These are phyloP conservation scores for Monosporascus cannonballus DNA, from an alignment of 2,329 filamentous ascomycete species.

Conservation along the genomic window DNA sequence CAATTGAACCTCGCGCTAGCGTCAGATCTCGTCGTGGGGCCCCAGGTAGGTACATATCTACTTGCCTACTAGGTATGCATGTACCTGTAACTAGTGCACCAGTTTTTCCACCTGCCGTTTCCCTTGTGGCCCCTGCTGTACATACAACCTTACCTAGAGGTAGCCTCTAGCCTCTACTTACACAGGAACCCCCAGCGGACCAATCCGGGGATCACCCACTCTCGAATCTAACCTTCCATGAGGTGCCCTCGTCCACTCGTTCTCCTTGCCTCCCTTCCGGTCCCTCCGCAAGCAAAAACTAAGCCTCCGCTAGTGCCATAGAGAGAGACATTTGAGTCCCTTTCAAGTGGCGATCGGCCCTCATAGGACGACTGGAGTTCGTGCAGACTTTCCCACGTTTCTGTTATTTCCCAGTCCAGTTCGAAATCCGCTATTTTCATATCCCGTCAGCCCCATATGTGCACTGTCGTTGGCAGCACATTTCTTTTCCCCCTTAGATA, in stretches of 20 bases:
- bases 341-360: not conserved
- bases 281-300: not conserved
- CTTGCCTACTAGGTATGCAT: not conserved
- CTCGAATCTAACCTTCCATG: not conserved
- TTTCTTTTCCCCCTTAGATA: no score
- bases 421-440: no score
- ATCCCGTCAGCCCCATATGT: no score
- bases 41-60: not conserved
- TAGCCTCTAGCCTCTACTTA: not conserved
- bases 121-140: not conserved
- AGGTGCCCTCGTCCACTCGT: no score
- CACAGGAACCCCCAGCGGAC: not conserved
- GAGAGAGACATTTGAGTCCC: not conserved
- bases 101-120: not conserved
- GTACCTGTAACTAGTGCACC: not conserved
- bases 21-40: no score
- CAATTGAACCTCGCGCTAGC: no score
- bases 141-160: no score
- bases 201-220: not conserved
- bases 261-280: not conserved
- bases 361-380: no score
- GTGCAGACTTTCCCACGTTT: no score
- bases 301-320: not conserved
- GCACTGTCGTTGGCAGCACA: no score
- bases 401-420: no score